Conservation (phyloP, 2,329 filamentous ascomycete species). For the Exophiala lecanii-corni region DNA sequence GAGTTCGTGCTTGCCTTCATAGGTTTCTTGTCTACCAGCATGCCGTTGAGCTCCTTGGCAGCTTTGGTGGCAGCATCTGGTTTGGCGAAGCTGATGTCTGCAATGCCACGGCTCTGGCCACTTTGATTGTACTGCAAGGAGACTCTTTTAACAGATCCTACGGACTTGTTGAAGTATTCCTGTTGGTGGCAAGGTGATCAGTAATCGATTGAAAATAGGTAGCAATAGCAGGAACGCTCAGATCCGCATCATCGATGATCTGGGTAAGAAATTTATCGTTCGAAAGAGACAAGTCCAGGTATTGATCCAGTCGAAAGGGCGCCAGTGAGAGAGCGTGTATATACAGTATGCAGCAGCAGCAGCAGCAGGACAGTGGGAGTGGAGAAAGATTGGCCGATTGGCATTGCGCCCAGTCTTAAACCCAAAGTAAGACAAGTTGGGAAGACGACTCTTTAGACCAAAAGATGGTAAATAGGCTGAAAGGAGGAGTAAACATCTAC, state of each 20-base stretch:
- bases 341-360: constrained; percentile 16
- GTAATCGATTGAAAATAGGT: constrained; percentile 32
- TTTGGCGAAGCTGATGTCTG: constrained; percentile 80
- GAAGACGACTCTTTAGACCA: too few relatives aligned
- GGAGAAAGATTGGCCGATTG: too few relatives aligned
- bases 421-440: too few relatives aligned
- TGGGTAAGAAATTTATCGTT: constrained; percentile 15
- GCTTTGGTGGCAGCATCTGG: constrained; percentile 79
- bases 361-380: constrained; percentile 2
- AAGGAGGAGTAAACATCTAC: too few relatives aligned
- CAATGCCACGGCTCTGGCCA: constrained; percentile 85
- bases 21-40: constrained; percentile 81
- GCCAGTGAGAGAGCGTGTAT: constrained; percentile 19
- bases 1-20: constrained; percentile 66
- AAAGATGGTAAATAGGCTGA: too few relatives aligned
- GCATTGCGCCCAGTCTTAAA: too few relatives aligned
- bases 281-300: constrained; percentile 17
- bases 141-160: constrained; percentile 86
- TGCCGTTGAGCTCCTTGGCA: constrained; percentile 75
- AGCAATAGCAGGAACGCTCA: constrained; percentile 14
- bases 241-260: constrained; percentile 12
- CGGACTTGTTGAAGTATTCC: constrained; percentile 90
- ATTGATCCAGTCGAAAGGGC: constrained; percentile 18
- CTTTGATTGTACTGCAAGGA: constrained; percentile 90
- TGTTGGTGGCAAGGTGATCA: constrained; percentile 56